Conservation (phyloP, 768 basidiomycete species). For the Sutorius australiensis region DNA sequence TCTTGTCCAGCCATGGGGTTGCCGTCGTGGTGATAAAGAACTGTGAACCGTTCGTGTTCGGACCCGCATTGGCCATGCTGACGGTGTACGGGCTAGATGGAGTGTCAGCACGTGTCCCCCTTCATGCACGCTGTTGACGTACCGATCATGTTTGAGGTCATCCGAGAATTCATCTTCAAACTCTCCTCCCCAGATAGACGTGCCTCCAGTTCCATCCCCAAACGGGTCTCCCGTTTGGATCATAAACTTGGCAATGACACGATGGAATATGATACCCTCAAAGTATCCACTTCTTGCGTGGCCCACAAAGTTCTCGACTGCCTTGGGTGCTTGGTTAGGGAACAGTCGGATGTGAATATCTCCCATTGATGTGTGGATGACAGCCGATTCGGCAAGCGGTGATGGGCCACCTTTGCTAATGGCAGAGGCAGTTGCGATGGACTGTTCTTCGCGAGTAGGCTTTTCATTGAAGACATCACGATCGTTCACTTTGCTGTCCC, state of each 20-base stretch:
- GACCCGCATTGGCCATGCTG: constrained; percentile 93
- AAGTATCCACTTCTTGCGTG: constrained; percentile 87
- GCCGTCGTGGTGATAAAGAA: constrained; percentile 98
- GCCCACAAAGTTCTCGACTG: constrained; percentile 97
- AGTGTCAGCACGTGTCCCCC: constrained; percentile 1
- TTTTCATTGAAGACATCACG: constrained; percentile 98
- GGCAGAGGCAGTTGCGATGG: constrained; percentile 63
- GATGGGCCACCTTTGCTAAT: constrained; percentile 55
- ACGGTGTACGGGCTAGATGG: constrained; percentile 80
- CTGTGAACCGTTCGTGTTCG: constrained; percentile 89
- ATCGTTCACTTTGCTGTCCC: constrained; percentile 82
- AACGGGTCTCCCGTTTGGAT: constrained; percentile 94
- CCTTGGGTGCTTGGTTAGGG: constrained; percentile 89
- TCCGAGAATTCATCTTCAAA: constrained; percentile 95
- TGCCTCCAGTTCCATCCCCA: constrained; percentile 92
- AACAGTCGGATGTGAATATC: constrained; percentile 89
- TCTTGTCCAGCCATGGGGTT: constrained; percentile 90
- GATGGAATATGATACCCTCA: constrained; percentile 92
- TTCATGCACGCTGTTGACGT: constrained; percentile 12
- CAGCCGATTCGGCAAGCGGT: constrained; percentile 71
- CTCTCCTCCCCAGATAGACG: constrained; percentile 83
- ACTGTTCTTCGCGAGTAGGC: constrained; percentile 94
- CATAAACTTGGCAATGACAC: constrained; percentile 98
- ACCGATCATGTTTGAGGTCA: constrained; percentile 88
- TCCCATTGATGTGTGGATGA: constrained; percentile 93